phyloP scores from a whole-genome alignment of 192 early-diverging fungal species.

The Thoreauomyces humboldtii region DNA sequence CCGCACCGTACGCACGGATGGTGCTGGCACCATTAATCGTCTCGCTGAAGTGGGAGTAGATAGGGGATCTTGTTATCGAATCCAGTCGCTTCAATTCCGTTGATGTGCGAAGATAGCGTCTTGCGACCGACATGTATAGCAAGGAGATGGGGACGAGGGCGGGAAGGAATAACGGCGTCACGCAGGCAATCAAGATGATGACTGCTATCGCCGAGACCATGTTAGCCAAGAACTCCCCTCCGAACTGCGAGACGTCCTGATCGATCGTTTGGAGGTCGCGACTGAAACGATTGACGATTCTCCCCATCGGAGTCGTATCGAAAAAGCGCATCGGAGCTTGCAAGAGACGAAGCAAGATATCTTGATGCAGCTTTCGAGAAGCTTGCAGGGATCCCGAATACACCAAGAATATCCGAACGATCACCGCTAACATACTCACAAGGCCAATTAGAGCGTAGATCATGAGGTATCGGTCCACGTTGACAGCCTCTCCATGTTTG shows the following conservation, averaged over 20 bases:
- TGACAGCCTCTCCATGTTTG: too few species aligned
- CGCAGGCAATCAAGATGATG: slow-evolving; percentile 40
- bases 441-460: slow-evolving; percentile 21
- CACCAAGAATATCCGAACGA: neutral
- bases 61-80: slow-evolving; percentile 49
- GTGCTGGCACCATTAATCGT: slow-evolving; percentile 71
- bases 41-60: slow-evolving; percentile 50
- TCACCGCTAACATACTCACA: neutral
- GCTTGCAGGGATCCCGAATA: slow-evolving; percentile 20
- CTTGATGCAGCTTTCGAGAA: slow-evolving; percentile 32
- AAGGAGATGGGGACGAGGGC: slow-evolving; percentile 26
- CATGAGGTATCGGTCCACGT: slow-evolving; percentile 15
- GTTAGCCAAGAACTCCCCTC: slow-evolving; percentile 21
- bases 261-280: slow-evolving; percentile 72
- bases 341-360: slow-evolving; percentile 30
- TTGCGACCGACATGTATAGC: slow-evolving; percentile 63
- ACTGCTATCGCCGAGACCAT: slow-evolving; percentile 18
- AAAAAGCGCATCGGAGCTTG: slow-evolving; percentile 57
- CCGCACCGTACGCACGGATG: slow-evolving; percentile 81
- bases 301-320: slow-evolving; percentile 68
- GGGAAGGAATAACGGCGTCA: slow-evolving; percentile 61
- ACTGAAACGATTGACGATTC: slow-evolving; percentile 80
- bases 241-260: slow-evolving; percentile 18
- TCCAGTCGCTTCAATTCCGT: slow-evolving; percentile 51
- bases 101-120: slow-evolving; percentile 45